These are phyloP conservation scores for Kernera saxatilis DNA, from an alignment of 345 rosid genomes.

Conservation along the genomic window DNA sequence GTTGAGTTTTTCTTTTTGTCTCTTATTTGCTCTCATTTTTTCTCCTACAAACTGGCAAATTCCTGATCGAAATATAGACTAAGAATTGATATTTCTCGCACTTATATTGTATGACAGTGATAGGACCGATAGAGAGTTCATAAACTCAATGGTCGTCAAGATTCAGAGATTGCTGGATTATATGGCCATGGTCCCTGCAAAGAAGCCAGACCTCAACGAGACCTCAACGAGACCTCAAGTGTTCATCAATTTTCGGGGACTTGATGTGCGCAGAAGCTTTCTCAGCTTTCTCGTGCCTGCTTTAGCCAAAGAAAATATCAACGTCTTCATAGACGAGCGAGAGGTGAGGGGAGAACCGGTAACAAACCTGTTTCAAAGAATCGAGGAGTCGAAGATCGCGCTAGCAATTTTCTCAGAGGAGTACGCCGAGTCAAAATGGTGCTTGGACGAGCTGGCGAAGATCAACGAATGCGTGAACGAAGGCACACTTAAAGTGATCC, in stretches of 20 bases:
- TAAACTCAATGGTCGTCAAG: background rate
- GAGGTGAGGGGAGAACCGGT: background rate
- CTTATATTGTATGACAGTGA: background rate
- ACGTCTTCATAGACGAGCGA: background rate
- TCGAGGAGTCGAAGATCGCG: background rate
- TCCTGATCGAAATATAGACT: too few relatives aligned
- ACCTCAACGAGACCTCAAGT: background rate
- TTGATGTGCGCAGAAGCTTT: background rate
- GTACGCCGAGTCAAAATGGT: background rate
- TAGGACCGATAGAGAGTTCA: background rate
- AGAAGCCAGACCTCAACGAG: background rate
- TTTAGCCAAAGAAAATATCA: background rate
- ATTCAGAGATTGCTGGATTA: background rate
- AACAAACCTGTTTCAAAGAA: background rate
- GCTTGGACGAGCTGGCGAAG: slow-evolving; percentile 8
- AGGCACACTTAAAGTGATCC: background rate
- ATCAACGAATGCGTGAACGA: background rate
- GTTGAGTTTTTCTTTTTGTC: background rate
- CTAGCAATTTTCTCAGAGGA: background rate
- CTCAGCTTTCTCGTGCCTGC: background rate
- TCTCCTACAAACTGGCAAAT: too few relatives aligned
- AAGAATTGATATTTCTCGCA: background rate
- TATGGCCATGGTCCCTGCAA: slow-evolving; percentile 31
- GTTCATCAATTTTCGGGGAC: slow-evolving; percentile 16
- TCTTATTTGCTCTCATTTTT: background rate